A percentile compares a stretch with the other conserved stretches of the same genome.
phyloP scores from a whole-genome alignment of 73 alveolate genomes.

The Symbiodinium pilosum region DNA sequence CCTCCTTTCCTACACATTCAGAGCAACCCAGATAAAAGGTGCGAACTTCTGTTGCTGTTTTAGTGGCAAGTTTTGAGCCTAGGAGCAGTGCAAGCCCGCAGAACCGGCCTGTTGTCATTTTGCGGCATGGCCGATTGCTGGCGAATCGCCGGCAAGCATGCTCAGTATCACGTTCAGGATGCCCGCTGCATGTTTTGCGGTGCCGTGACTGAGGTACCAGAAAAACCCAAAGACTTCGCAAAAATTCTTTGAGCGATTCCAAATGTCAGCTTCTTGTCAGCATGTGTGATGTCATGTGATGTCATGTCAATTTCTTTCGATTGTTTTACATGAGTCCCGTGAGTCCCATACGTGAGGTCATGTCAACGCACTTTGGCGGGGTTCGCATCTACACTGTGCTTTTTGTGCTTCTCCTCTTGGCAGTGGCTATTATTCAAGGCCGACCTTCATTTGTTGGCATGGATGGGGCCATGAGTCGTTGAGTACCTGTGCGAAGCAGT shows the following conservation, averaged over 20 bases:
- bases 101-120: conserved; percentile 31
- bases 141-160: not conserved
- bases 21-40: no score
- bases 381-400: conserved; percentile 39
- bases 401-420: conserved; percentile 27
- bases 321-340: not conserved
- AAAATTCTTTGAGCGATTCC: conserved; percentile 38
- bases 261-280: conserved; percentile 25
- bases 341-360: conserved; percentile 4
- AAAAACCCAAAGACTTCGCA: conserved; percentile 17
- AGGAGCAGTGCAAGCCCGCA: no score
- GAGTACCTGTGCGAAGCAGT: not conserved
- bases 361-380: conserved; percentile 67
- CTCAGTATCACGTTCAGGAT: no score
- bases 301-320: not conserved
- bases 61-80: no score
- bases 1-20: no score
- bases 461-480: not conserved
- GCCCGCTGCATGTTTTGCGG: not conserved
- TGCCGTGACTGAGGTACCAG: not conserved
- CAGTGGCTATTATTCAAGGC: conserved; percentile 89
- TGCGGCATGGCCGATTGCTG: conserved; percentile 73
- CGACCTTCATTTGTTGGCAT: not conserved
- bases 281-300: no score
- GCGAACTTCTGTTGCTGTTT: no score